Evolutionary conservation across 495 filamentous ascomycete genomes (phyloP), one percentile per base, ranked within the genome.

Genomic region (Penicillium riverlandense): DNA sequence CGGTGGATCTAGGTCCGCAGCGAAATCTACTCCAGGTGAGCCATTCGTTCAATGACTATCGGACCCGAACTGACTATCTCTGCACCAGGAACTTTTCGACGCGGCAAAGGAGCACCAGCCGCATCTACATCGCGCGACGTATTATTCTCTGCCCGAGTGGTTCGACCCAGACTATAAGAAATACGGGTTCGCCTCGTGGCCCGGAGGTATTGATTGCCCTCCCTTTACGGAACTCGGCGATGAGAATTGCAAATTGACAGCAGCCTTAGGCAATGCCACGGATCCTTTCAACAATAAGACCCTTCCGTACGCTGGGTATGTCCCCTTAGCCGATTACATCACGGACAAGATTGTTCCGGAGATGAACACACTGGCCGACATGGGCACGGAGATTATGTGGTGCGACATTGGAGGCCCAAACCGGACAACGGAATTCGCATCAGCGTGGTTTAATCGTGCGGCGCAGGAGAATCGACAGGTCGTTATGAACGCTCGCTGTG

Each of bases 61-160:
- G 22, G 4, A 3, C 22, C 22, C 6, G 22, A 6, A 22, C 22
- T 22, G 22, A 10, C 29, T 28, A 11, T 40, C 67, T 1, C 45
- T 22, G 4, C 22, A 69, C 0, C 38, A 69, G 41, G 76, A 78
- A 55, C 57, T 80, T 4, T 76, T 78, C 50, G 65, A 70, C 44
- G 76, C 75, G 2, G 66, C 75, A 0, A 58, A 58, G 7, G 50
- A 55, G 13, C 62, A 78, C 44, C 76, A 78, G 40, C 76, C 76
- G 4, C 42, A 62, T 1, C 60, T 79, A 3, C 62, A 67, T 29
- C 69, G 70, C 7, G 73, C 64, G 2, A 71, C 73, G 0, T 79
- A 79, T 49, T 78, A 68, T 53, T 70, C 65, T n/a, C 62, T 78
- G 4, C 74, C 75, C 0, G 75, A 78, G 52, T 79, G 76, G 76